A percentile compares a stretch with the other conserved stretches of the same genome.
These are phyloP conservation scores for Paragyromitra xinjiangensis DNA, from an alignment of 495 filamentous ascomycete species.

Conservation along the genomic window DNA sequence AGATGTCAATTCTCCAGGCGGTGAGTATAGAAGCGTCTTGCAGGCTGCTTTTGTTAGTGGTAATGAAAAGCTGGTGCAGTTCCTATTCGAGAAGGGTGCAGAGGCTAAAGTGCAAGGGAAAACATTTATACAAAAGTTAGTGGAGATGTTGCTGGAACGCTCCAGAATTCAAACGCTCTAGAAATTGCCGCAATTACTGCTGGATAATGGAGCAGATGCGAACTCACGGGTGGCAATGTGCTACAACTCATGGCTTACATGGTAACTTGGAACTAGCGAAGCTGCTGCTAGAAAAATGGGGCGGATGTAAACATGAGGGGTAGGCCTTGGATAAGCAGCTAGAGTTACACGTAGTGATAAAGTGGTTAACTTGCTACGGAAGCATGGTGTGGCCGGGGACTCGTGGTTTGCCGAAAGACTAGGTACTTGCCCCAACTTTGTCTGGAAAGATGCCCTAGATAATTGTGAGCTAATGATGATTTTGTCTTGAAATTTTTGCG, in stretches of 20 bases:
- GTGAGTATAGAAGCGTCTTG: slow-evolving; percentile 61
- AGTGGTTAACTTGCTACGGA: slow-evolving; percentile 10
- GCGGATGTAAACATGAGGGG: slow-evolving; percentile 41
- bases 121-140: slow-evolving; percentile 36
- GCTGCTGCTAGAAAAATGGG: slow-evolving; percentile 27
- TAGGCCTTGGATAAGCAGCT: slow-evolving; percentile 17
- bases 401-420: not conserved
- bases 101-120: slow-evolving; percentile 63
- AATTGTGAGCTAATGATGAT: not conserved
- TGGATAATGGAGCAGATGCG: slow-evolving; percentile 54
- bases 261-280: slow-evolving; percentile 6
- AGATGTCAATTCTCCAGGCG: slow-evolving; percentile 15
- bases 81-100: slow-evolving; percentile 64
- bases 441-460: too few relatives aligned
- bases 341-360: slow-evolving; percentile 1
- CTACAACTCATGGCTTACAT: slow-evolving; percentile 26
- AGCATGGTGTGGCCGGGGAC: slow-evolving; percentile 12
- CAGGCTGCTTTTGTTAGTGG: slow-evolving; percentile 70
- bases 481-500: too few relatives aligned
- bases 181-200: slow-evolving; percentile 27
- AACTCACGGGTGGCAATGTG: slow-evolving; percentile 46
- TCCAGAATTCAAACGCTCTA: not conserved
- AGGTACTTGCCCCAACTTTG: not conserved
- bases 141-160: slow-evolving; percentile 22
- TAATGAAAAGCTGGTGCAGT: slow-evolving; percentile 63